A percentile compares a stretch with the other conserved stretches of the same genome.
phyloP scores from a whole-genome alignment of 805 yeast species.

The baker's yeast (Saccharomyces cerevisiae) region DNA sequence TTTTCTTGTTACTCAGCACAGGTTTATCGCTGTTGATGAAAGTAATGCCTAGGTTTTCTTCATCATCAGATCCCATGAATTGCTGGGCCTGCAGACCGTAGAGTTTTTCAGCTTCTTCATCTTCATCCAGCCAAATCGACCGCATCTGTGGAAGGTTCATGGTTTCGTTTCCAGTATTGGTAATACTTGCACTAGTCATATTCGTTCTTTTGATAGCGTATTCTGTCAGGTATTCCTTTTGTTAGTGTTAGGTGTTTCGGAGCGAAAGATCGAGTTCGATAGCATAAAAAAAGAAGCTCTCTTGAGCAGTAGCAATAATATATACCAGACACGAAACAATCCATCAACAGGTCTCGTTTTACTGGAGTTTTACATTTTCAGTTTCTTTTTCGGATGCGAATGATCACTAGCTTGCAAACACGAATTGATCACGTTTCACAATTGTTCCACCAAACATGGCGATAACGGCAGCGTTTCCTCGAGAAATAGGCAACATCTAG shows the following conservation, averaged over 20 bases:
- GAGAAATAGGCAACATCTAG: background rate
- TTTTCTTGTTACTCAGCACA: slow-evolving; percentile 21
- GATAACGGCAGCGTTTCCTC: background rate
- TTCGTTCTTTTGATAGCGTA: background rate
- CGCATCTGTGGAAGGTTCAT: slow-evolving; percentile 28
- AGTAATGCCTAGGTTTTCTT: slow-evolving; percentile 22
- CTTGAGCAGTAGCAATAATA: background rate
- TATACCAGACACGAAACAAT: background rate
- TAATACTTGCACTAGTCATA: background rate
- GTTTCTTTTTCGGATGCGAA: background rate
- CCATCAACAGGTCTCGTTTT: background rate
- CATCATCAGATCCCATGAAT: slow-evolving; percentile 17
- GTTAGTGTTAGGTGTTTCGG: background rate
- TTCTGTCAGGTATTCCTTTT: background rate
- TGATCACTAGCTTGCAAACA: background rate
- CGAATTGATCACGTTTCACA: background rate
- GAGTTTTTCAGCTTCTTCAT: slow-evolving; percentile 30
- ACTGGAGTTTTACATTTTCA: background rate
- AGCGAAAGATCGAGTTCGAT: background rate
- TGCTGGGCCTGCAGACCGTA: slow-evolving; percentile 25
- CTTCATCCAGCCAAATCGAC: slow-evolving; percentile 38
- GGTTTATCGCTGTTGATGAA: slow-evolving; percentile 31
- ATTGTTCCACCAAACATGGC: background rate
- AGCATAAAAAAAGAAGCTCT: background rate
- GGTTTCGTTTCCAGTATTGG: background rate